Evolutionary conservation across 2,329 filamentous ascomycete genomes (phyloP).

Genomic region (Rutstroemia sydowiana): DNA sequence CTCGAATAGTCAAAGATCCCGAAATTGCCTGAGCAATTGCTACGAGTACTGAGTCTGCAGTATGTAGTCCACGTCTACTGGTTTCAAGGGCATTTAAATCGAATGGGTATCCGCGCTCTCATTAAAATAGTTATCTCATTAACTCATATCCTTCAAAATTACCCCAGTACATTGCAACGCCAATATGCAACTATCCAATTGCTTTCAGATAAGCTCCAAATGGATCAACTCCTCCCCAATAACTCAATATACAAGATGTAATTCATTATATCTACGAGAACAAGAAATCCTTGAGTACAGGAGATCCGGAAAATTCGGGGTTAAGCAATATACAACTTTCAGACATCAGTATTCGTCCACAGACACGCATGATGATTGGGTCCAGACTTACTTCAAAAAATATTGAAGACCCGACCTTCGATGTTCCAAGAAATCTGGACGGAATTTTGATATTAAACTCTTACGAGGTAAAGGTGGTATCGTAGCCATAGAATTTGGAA

Average conservation of each 20-base stretch:
- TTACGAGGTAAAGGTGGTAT: slow-evolving; percentile 89
- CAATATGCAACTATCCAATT: background rate
- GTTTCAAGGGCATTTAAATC: no score
- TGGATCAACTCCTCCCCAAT: background rate
- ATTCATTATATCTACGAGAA: slow-evolving; percentile 20
- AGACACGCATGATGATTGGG: background rate
- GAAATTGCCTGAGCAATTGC: no score
- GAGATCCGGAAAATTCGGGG: slow-evolving; percentile 88
- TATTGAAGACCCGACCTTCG: slow-evolving; percentile 78
- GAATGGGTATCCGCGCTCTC: background rate
- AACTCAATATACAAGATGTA: background rate
- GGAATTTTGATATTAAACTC: slow-evolving; percentile 80
- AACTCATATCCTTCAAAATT: background rate
- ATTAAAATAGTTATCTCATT: no score
- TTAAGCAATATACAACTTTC: slow-evolving; percentile 90
- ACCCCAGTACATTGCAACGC: no score
- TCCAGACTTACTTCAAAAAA: slow-evolving; percentile 72
- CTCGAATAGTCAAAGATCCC: no score
- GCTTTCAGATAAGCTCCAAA: background rate
- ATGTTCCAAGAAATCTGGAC: slow-evolving; percentile 77
- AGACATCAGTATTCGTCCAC: background rate
- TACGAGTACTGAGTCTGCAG: no score
- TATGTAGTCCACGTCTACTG: no score
- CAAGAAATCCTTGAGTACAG: slow-evolving; percentile 83
- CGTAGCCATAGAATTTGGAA: slow-evolving; percentile 76